phyloP scores from a whole-genome alignment of 306 rosid species.

The Leucaena leucocephala region DNA sequence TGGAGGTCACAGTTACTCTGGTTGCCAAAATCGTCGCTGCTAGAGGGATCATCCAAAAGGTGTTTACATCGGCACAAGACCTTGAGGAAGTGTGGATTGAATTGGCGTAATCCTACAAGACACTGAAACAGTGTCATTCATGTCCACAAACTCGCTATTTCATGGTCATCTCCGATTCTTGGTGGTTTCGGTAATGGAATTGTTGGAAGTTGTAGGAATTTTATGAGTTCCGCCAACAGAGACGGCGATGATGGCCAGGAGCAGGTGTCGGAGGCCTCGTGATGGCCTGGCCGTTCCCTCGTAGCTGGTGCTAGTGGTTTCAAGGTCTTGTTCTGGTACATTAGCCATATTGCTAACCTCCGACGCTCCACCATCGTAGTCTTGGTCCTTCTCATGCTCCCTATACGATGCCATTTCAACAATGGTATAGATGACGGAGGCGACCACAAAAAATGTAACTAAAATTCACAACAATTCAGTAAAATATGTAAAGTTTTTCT shows the following conservation, averaged over 20 bases:
- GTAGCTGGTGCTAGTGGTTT: background rate
- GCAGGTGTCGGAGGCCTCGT: conserved; percentile 39
- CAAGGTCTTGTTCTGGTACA: conserved; percentile 1
- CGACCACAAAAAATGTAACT: background rate
- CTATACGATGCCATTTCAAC: conserved; percentile 15
- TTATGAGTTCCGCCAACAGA: conserved; percentile 28
- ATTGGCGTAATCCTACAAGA: conserved; percentile 57
- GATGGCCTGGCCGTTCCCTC: conserved; percentile 13
- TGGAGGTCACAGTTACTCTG: background rate
- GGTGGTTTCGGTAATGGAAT: background rate
- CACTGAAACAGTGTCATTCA: conserved; percentile 45
- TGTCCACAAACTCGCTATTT: conserved; percentile 56
- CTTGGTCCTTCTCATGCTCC: conserved; percentile 24
- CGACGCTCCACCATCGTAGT: conserved; percentile 33
- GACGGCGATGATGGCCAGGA: conserved; percentile 40
- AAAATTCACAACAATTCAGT: background rate
- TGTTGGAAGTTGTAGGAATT: conserved; percentile 29
- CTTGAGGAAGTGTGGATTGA: conserved; percentile 48
- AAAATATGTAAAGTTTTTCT: background rate
- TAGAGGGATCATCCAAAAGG: conserved; percentile 74
- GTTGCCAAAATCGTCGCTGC: background rate
- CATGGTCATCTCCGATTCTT: conserved; percentile 62
- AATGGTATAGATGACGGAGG: background rate
- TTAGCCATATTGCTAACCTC: conserved; percentile 37
- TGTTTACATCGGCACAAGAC: too few relatives aligned